Conservation (phyloP, 2,329 filamentous ascomycete genomes). For the Apiospora sp. region DNA sequence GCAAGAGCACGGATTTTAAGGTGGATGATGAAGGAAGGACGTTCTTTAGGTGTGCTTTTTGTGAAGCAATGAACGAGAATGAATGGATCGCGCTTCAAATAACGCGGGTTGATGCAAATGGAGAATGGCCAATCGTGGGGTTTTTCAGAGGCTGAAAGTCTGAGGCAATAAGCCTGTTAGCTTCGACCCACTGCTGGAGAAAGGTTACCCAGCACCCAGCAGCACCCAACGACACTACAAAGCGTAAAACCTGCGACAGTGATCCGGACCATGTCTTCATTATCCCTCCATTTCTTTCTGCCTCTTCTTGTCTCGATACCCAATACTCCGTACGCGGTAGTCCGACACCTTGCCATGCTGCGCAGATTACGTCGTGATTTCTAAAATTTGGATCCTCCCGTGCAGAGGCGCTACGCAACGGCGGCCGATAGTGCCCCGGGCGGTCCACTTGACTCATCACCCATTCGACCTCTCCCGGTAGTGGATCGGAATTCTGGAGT, state of each 20-base stretch:
- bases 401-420: background rate
- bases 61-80: background rate
- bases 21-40: background rate
- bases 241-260: background rate
- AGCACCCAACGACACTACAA: background rate
- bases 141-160: background rate
- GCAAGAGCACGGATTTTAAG: background rate
- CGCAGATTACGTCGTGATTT: background rate
- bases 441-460: slow-evolving; percentile 17
- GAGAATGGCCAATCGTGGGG: background rate
- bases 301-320: background rate
- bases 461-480: slow-evolving; percentile 10
- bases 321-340: background rate
- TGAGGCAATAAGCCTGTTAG: background rate
- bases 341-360: background rate
- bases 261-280: background rate
- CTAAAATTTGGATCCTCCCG: background rate
- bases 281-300: background rate
- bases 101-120: background rate
- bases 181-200: slow-evolving; percentile 14
- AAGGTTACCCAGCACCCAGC: slow-evolving; percentile 1
- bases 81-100: background rate
- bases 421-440: slow-evolving; percentile 19
- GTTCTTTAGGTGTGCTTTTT: background rate
- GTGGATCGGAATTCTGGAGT: slow-evolving; percentile 21